Evolutionary conservation across 2,329 filamentous ascomycete species (phyloP).

Genomic region (Purpureocillium lavendulum): DNA sequence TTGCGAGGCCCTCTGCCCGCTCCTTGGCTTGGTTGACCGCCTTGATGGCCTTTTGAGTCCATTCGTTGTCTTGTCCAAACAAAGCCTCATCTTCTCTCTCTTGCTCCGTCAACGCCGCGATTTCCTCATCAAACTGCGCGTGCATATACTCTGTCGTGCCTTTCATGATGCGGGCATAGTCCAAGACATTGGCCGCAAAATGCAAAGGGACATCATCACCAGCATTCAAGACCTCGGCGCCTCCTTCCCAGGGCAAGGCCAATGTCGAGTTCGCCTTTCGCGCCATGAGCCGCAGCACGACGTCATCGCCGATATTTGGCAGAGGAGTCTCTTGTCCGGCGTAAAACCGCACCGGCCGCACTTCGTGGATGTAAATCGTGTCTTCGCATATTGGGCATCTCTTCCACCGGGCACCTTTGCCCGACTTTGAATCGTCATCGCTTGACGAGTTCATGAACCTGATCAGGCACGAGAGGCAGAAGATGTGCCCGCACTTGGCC

Average conservation of each 20-base stretch:
- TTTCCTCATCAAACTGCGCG: constrained; percentile 71
- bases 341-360: constrained; percentile 84
- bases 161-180: constrained; percentile 94
- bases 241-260: constrained; percentile 75
- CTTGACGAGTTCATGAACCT: constrained; percentile 87
- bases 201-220: constrained; percentile 87
- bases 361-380: constrained; percentile 83
- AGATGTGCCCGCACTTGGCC: constrained; percentile 96
- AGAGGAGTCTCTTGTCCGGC: constrained; percentile 76
- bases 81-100: constrained; percentile 84
- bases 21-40: constrained; percentile 69
- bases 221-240: constrained; percentile 57
- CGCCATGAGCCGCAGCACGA: constrained; percentile 80
- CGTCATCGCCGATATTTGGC: constrained; percentile 77
- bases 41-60: constrained; percentile 77
- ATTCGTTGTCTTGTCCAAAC: constrained; percentile 88
- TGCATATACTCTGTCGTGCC: constrained; percentile 83
- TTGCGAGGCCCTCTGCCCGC: constrained; percentile 45
- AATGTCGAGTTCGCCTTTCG: constrained; percentile 74
- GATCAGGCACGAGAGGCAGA: constrained; percentile 86
- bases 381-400: constrained; percentile 97
- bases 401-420: constrained; percentile 74
- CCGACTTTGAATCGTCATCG: constrained; percentile 58
- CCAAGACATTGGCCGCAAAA: constrained; percentile 84
- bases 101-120: constrained; percentile 64